Base-by-base conservation (phyloP, 2,329 filamentous ascomycete genomes). In the Coniochaeta ligniaria region DNA sequence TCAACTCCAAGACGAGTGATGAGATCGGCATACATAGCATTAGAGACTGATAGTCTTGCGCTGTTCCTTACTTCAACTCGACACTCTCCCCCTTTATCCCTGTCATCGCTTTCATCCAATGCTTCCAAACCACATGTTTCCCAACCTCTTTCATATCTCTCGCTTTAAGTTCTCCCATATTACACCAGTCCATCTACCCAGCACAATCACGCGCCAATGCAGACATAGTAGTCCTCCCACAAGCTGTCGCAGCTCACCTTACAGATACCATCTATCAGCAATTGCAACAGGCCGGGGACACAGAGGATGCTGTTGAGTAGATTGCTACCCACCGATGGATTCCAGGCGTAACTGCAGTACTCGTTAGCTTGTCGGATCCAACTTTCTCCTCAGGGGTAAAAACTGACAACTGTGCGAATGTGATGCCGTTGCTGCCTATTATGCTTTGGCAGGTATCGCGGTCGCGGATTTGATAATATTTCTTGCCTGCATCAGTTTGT, bases 211-310 rank as follows among this genome's bases (percentile, higher is more conserved):
- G 47, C 47, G 6, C 22, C 47, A 31, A 52, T 31, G 47, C 67
- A 69, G 6, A 68, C 66, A 33, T 64, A 68, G 24, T 66, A 69
- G 24, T 66, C 67, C 20, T 59, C 58, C 64, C 64, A 65, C 43
- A 69, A 36, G 17, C 59, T 60, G 35, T 68, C 66, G 60, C 67
- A 69, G 55, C 66, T 61, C 43, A 68, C 65, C 66, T 69, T 59
- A 47, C 63, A 68, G 31, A 64, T 41, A 16, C 61, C 64, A 31
- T 60, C 66, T 63, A 67, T 63, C 60, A 67, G 28, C 26, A 61
- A 31, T n/a, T 63, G 55, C 60, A 63, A 41, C 55, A 50, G 47
- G 36, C 36, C 59, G 38, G 61, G 59, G 26, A 61, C 60, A 61
- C 62, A 66, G 16, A 61, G 41, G 20, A 57, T 35, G 16, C 20